Percentiles rank a stretch among this genome's conserved stretches.
Conservation (phyloP, 495 filamentous ascomycete genomes). For the Lasiosphaeriaceae sp. region DNA sequence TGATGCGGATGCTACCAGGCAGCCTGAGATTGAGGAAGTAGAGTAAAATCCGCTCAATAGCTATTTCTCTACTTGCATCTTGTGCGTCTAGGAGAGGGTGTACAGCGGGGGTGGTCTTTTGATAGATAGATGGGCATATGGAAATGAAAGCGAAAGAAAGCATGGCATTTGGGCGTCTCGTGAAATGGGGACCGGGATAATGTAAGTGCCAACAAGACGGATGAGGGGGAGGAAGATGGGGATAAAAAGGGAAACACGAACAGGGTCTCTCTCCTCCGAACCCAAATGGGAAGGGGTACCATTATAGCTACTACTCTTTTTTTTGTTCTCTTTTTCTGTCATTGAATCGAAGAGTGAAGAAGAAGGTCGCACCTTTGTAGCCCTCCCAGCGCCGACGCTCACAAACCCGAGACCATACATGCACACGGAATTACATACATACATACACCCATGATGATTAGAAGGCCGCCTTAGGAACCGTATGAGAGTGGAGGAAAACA, state of each 20-base stretch:
- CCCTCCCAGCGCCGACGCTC: no score
- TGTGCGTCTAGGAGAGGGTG: constrained; percentile 6
- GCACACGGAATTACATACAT: no score
- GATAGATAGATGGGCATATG: constrained; percentile 19
- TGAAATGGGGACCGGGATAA: neutral
- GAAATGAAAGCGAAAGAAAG: constrained; percentile 22
- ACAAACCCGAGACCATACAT: no score
- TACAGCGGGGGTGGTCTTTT: constrained; percentile 19
- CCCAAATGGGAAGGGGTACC: no score
- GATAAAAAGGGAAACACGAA: neutral
- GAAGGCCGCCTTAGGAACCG: no score
- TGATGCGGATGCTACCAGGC: constrained; percentile 46
- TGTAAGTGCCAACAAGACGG: neutral
- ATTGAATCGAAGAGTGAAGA: no score
- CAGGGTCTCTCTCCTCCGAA: neutral
- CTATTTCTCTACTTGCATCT: constrained; percentile 10
- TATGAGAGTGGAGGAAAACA: no score
- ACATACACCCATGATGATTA: no score
- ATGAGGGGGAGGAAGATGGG: neutral
- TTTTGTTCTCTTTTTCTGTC: no score
- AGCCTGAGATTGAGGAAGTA: constrained; percentile 42
- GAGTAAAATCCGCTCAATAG: constrained; percentile 11
- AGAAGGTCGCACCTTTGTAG: no score
- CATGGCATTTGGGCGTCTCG: constrained; percentile 19
- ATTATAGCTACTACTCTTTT: no score